A percentile compares a stretch with the other conserved stretches of the same genome.
These are phyloP conservation scores for Pythium plurisporium DNA, from an alignment of 352 stramenopile genomes.

Conservation along the genomic window DNA sequence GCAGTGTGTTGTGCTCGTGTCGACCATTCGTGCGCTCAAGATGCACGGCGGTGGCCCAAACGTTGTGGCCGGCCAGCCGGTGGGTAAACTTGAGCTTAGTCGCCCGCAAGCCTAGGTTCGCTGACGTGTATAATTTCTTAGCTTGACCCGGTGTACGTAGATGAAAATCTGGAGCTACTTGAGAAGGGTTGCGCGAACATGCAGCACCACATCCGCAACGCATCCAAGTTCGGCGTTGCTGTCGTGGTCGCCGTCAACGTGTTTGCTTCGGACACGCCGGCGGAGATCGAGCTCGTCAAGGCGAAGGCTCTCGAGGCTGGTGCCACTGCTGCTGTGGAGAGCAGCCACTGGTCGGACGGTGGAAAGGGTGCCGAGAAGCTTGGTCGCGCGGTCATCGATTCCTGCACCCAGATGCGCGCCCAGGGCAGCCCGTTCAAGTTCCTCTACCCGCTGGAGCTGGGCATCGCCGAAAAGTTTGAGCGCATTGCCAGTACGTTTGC, in stretches of 20 bases:
- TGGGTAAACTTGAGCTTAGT: no score
- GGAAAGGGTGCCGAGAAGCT: conserved; percentile 91
- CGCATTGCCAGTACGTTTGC: conserved; percentile 92
- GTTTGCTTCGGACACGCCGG: conserved; percentile 57
- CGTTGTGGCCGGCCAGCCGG: conserved; percentile 91
- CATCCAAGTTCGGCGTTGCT: conserved; percentile 91
- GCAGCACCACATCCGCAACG: conserved; percentile 96
- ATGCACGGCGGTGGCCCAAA: conserved; percentile 98
- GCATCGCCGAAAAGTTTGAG: conserved; percentile 95
- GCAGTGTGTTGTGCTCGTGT: conserved; percentile 96
- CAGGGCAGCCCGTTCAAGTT: conserved; percentile 90
- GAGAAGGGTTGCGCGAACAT: conserved; percentile 91
- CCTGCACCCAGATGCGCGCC: conserved; percentile 79
- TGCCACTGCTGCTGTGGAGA: conserved; percentile 94
- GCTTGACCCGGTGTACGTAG: conserved; percentile 88
- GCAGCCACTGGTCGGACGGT: conserved; percentile 76
- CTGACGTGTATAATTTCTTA: no score
- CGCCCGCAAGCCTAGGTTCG: no score
- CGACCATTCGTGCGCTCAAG: conserved; percentile 97
- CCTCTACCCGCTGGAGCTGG: conserved; percentile 92
- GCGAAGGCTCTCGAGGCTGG: conserved; percentile 88
- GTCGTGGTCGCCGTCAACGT: conserved; percentile 95
- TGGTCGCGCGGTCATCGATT: conserved; percentile 89
- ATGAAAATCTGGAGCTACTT: conserved; percentile 96
- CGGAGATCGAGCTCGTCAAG: conserved; percentile 94